These are phyloP conservation scores for Gillenia trifoliata DNA, from an alignment of 306 rosid genomes.

Conservation along the genomic window DNA sequence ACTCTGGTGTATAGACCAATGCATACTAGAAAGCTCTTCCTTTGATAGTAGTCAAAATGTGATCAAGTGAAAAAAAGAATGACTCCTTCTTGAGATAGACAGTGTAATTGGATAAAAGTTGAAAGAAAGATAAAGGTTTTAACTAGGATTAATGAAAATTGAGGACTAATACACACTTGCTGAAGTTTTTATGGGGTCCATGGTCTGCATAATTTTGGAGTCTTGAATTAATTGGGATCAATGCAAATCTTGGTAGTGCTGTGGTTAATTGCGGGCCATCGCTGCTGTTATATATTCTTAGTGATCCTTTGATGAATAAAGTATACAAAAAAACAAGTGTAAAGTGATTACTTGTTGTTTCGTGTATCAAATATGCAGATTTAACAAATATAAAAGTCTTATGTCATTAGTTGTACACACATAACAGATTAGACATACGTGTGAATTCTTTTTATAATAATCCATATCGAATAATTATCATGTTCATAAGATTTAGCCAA, in stretches of 20 bases:
- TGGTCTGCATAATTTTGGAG: background rate
- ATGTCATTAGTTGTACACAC: background rate
- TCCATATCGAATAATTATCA: background rate
- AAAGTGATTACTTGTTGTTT: conserved; percentile 10
- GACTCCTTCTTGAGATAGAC: background rate
- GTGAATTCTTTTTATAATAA: background rate
- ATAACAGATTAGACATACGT: background rate
- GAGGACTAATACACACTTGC: background rate
- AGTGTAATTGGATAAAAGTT: background rate
- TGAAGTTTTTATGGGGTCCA: background rate
- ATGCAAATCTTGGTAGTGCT: conserved; percentile 6
- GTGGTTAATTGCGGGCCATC: background rate
- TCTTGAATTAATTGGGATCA: background rate
- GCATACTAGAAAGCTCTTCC: background rate
- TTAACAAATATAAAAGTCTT: background rate
- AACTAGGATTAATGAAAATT: background rate
- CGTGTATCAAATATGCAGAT: background rate
- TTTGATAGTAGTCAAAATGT: no score
- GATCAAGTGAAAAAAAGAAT: background rate
- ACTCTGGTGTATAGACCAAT: no score
- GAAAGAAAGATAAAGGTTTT: background rate
- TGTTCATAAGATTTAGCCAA: background rate
- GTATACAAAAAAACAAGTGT: background rate
- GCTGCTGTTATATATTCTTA: background rate
- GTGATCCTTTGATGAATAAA: background rate